Percentiles rank a stretch among this genome's conserved stretches.
Conservation (phyloP, 2,329 filamentous ascomycete genomes). For the Trichocomaceae sp. region DNA sequence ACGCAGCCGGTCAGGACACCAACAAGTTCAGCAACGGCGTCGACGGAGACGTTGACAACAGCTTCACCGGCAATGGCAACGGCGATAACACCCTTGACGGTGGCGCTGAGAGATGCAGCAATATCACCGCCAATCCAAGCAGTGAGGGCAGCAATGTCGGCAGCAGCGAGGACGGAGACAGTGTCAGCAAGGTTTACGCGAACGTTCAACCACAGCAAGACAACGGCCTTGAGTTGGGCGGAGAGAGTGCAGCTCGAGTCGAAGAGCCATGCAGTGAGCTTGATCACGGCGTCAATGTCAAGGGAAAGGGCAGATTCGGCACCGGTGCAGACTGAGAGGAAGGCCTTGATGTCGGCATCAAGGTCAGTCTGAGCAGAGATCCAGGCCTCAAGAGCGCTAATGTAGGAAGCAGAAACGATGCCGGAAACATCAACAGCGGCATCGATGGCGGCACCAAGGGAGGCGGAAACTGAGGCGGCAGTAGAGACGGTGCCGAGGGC, state of each 20-base stretch:
- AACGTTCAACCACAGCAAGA: conserved; percentile 33
- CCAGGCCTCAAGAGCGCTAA: conserved; percentile 27
- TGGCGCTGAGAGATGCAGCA: conserved; percentile 23
- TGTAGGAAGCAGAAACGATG: conserved; percentile 22
- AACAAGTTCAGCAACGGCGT: conserved; percentile 30
- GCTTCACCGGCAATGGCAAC: conserved; percentile 28
- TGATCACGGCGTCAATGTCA: conserved; percentile 23
- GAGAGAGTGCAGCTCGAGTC: conserved; percentile 27
- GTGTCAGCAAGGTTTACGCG: conserved; percentile 23
- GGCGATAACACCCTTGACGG: conserved; percentile 27
- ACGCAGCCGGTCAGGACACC: conserved; percentile 28
- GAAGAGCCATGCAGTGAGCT: conserved; percentile 29
- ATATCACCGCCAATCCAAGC: conserved; percentile 27
- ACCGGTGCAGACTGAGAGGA: conserved; percentile 24
- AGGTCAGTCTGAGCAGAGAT: conserved; percentile 22
- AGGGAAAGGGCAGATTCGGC: conserved; percentile 25
- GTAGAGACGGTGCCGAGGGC: conserved; percentile 23
- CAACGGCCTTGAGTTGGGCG: conserved; percentile 31
- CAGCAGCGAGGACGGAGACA: conserved; percentile 20
- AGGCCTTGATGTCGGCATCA: conserved; percentile 23
- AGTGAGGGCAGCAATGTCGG: conserved; percentile 24
- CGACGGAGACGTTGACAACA: conserved; percentile 26
- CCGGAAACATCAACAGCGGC: conserved; percentile 26
- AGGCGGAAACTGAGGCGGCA: conserved; percentile 26
- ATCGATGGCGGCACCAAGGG: conserved; percentile 28